Evolutionary conservation across 1,284 basidiomycete genomes (phyloP), one percentile per base, ranked within the genome.

Genomic region (Malassezia sp.): DNA sequence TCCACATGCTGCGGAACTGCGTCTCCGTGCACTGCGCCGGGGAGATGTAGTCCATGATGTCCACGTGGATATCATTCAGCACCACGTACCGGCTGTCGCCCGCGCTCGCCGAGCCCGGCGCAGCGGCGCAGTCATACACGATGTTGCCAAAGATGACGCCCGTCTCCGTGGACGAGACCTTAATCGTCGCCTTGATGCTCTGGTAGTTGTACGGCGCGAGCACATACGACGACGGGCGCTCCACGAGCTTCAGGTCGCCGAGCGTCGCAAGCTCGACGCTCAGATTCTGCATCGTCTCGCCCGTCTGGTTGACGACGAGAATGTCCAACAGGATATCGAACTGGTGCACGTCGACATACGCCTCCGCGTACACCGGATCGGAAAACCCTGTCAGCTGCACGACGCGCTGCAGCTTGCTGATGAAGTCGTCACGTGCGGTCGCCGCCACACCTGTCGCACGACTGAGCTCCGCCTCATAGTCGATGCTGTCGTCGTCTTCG

Each of bases 11-110:
- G 26, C 77, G 51, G 65, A 86, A 86, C 79, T 91, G 85, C 24
- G 84, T 81, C 72, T 99, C 91, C 49, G 83, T 93, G 73, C 89
- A 93, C 67, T 85, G 85, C 4, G 89, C 87, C 0, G 91, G 90
- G 71, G 93, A 88, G 75, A 97, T 97, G 73, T 96, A 97, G 72
- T 96, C 91, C 85, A 97, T 91, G 59, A 97, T 96, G 72, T 97
- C 93, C 57, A 96, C 87, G 73, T 96, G 89, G 50, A 96, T 90
- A 73, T 96, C 91, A 71, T 89, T 95, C 63, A 96, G 73, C 38
- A 97, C 90, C 21, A 74, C 73, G 87, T 88, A 71, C 65, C 76
- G 72, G 81, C 87, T 38, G 81, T 69, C 66, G 17, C 57, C 58
- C 3, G 61, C 53, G 12, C 46, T 42, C 20, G 50, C 51, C 1